Evolutionary conservation across 371 early-diverging fungal species (phyloP).

Genomic region (Coemansia sp.): DNA sequence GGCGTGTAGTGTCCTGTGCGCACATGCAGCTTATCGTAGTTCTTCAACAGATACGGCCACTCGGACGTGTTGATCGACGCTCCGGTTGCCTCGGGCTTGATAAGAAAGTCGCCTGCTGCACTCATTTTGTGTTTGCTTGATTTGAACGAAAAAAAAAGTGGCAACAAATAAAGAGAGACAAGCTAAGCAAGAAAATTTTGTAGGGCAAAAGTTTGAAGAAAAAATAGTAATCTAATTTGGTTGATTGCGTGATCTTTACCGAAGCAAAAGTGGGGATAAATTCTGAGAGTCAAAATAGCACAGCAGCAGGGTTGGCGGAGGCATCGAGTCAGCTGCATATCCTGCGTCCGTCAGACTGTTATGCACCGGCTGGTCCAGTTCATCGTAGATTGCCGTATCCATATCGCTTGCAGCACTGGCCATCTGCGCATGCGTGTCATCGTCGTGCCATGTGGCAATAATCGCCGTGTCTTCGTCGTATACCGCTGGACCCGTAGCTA

Average conservation of each 20-base stretch:
- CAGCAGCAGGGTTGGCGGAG: background rate
- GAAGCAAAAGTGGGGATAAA: background rate
- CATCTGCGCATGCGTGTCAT: background rate
- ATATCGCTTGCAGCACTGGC: background rate
- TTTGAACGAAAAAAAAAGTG: background rate
- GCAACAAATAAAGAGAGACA: background rate
- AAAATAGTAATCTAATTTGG: background rate
- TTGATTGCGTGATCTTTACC: background rate
- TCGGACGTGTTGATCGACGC: slow-evolving; percentile 86
- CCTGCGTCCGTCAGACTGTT: background rate
- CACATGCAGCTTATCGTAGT: slow-evolving; percentile 97
- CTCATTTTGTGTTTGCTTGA: background rate
- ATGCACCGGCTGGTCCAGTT: background rate
- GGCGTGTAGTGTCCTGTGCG: slow-evolving; percentile 98
- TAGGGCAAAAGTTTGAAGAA: background rate
- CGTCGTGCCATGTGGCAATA: slow-evolving; percentile 6
- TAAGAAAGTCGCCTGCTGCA: slow-evolving; percentile 51
- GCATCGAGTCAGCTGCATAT: background rate
- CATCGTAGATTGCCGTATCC: background rate
- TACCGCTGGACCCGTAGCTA: background rate
- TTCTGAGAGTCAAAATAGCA: background rate
- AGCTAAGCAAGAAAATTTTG: slow-evolving; percentile 1
- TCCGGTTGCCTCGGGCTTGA: slow-evolving; percentile 74
- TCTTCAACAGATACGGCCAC: slow-evolving; percentile 97
- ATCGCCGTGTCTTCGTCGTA: slow-evolving; percentile 5